Evolutionary conservation across 2,329 filamentous ascomycete species (phyloP).

Genomic region (Xylaria sp.): DNA sequence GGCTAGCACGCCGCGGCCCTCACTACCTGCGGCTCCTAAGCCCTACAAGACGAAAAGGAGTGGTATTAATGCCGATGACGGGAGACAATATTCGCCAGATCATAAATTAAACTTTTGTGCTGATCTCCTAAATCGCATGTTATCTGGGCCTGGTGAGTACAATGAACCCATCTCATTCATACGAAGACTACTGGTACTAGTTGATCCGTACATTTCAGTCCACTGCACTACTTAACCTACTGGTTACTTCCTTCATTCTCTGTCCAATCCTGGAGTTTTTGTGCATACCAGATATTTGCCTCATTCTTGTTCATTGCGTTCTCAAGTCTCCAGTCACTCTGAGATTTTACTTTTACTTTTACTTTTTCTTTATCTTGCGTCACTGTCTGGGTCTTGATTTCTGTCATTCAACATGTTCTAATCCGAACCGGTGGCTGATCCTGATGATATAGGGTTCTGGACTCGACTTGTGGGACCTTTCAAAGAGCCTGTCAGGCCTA

Average conservation of each 20-base stretch:
- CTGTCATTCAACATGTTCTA: neutral
- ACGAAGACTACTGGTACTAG: neutral
- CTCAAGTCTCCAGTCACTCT: neutral
- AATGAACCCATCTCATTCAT: neutral
- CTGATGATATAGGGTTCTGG: constrained; percentile 66
- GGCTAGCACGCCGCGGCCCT: constrained; percentile 43
- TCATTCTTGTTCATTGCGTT: neutral
- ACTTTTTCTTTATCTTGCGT: neutral
- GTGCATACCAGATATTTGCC: neutral
- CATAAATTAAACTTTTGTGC: constrained; percentile 68
- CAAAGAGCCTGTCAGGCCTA: constrained; percentile 68
- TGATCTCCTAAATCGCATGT: constrained; percentile 68
- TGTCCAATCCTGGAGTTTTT: neutral
- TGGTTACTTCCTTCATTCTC: neutral
- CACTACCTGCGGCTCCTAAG: constrained; percentile 48
- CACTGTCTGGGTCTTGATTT: neutral
- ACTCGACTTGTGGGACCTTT: constrained; percentile 73
- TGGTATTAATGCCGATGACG: constrained; percentile 44
- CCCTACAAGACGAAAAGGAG: constrained; percentile 48
- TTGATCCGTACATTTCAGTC: neutral
- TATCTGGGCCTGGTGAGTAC: constrained; percentile 67
- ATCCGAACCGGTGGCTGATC: constrained; percentile 17
- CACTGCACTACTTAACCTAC: neutral
- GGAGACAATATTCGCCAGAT: constrained; percentile 51
- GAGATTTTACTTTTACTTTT: neutral